Evolutionary conservation across 106 monocot species (phyloP), one percentile per base, ranked within the genome.

Genomic region (Triglochin maritima): DNA sequence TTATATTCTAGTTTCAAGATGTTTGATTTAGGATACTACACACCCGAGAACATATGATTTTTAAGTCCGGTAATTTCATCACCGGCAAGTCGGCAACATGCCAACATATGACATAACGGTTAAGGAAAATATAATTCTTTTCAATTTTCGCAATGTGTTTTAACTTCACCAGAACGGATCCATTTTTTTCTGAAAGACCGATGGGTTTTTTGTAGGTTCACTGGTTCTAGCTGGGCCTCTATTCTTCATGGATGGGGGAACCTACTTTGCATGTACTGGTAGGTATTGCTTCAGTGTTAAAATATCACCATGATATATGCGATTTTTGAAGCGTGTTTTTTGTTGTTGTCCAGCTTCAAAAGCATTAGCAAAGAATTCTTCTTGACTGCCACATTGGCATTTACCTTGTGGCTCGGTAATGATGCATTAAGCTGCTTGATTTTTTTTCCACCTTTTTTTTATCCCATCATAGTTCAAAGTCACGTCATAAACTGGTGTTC

Each of bases 231-330:
- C 47, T 80, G 80, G 80, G 80, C 80, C 17, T 76, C 80, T 9
- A 66, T 80, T 70, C 52, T 80, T 16, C 66, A 75, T 54, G 80
- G 80, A 6, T 80, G 80, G 80, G 80, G 75, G 15, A 80, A 80
- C 64, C 59, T 80, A n/a, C 9, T 76, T 17, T 75, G 70, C 60
- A 75, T 80, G 75, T 80, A 75, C 50, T 52, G 69, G 80, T 76
- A 76, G 46, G 48, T 62, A 16, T 29, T 46, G n/a, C 69, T 16
- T 6, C 68, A 49, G 13, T 6, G 52, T 48, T 64, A 10, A 44
- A 6, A 6, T 60, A 4, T 52, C 10, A 56, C 7, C 15, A 45
- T 6, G 52, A 46, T 17, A 57, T 62, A 6, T 43, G 15, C 13
- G 0, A 46, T 67, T 46, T 67, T 41, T 8, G 16, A 12, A 63